Evolutionary conservation across 2,329 filamentous ascomycete genomes (phyloP), one percentile per base, ranked within the genome.

Genomic region (Arthrobotrys sphaeroides): DNA sequence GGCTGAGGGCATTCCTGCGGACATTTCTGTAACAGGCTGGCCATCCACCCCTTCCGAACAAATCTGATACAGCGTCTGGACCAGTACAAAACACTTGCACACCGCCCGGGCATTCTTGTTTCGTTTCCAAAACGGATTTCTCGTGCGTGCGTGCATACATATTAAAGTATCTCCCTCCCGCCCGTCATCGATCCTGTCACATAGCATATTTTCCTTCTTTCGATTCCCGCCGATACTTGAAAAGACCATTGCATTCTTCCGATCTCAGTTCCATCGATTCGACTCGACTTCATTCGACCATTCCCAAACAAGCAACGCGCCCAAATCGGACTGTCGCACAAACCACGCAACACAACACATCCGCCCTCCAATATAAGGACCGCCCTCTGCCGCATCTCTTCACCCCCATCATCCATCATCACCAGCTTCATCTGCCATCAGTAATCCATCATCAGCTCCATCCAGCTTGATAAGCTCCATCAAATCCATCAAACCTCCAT

Each of bases 271-370:
- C 12, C 4, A 5, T 18, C 43, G 43, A 13, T 43, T 6, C 6
- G 6, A 43, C 13, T 5, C 43, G 9, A 26, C 18, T 6, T 31
- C 47, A 47, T 7, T 53, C 28, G 12, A 31, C 55, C 36, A 60
- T 60, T 60, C 55, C 55, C 55, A 60, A 60, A 60, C 55, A 60
- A 43, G 55, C 55, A 42, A 60, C 28, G 51, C 28, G 31, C 51
- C 51, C 51, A 55, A 55, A 55, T 31, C 51, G 51, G 51, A 55
- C 18, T 33, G 51, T 55, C 51, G 31, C 51, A 55, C 51, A 55
- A 55, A 38, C 38, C 51, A 18, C 51, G 38, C 51, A 55, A 55
- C 22, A 53, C 51, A 55, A 55, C 51, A 55, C 51, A 53, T 33
- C 33, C 24, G 2, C 26, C 28, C 2, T 53, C 24, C 4, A 33